Percentiles rank a stretch among this genome's conserved stretches.
Evolutionary conservation across 2,329 filamentous ascomycete genomes (phyloP).

Genomic region (Nemania sp.): DNA sequence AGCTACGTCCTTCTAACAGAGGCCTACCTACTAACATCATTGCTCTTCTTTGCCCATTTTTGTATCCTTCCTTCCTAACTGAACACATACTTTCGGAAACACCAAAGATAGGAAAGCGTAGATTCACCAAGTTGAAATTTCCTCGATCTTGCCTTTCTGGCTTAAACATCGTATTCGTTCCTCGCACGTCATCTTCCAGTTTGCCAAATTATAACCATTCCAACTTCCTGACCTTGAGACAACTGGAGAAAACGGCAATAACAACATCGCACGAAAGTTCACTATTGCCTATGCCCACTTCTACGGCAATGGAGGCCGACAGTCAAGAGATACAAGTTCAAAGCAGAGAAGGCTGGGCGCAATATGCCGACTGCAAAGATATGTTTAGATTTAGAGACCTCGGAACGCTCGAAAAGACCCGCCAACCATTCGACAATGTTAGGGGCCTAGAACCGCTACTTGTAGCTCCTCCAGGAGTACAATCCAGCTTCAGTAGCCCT

Average conservation of each 20-base stretch:
- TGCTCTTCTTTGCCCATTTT: neutral
- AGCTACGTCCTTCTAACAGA: neutral
- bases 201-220: neutral
- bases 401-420: neutral
- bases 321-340: neutral
- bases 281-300: neutral
- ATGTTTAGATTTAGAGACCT: conserved; percentile 21
- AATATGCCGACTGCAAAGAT: conserved; percentile 23
- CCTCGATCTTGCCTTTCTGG: neutral
- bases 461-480: too few relatives aligned
- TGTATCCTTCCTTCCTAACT: neutral
- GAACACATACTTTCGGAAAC: neutral
- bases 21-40: too few relatives aligned
- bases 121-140: neutral
- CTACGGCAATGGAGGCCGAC: neutral
- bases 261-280: too few relatives aligned
- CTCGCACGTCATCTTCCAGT: too few relatives aligned
- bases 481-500: conserved; percentile 14
- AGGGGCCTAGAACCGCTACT: too few relatives aligned
- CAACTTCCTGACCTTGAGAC: neutral
- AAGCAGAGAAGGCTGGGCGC: conserved; percentile 13
- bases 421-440: too few relatives aligned
- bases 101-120: neutral
- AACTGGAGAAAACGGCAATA: conserved; percentile 10
- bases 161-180: neutral